A percentile compares a stretch with the other conserved stretches of the same genome.
Conservation (phyloP, 176 grass and related monocot genomes). For the Elaeis guineensis region DNA sequence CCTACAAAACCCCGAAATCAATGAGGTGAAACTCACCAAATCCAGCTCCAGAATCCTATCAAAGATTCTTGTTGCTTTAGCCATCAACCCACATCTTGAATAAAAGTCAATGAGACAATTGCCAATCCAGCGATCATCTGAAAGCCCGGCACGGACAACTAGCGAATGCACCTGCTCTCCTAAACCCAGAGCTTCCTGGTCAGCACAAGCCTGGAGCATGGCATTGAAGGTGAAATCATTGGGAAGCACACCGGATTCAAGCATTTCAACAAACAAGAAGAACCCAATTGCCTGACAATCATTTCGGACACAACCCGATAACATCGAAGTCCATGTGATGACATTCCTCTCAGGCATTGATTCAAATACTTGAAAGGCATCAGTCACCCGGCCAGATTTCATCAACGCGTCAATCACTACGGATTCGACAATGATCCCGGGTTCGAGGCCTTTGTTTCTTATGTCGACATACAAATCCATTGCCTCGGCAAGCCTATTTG, state of each 20-base stretch:
- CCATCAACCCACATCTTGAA: constrained; percentile 37
- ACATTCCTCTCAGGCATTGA: constrained; percentile 61
- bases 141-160: constrained; percentile 32
- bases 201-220: constrained; percentile 53
- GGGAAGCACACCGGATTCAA: constrained; percentile 31
- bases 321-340: constrained; percentile 68
- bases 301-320: constrained; percentile 43
- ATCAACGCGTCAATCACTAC: constrained; percentile 16
- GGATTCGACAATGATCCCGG: constrained; percentile 6
- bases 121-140: constrained; percentile 30
- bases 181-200: not conserved
- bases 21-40: constrained; percentile 64
- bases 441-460: not conserved
- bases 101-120: constrained; percentile 48
- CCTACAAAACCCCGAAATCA: constrained; percentile 53
- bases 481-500: not conserved
- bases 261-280: constrained; percentile 39
- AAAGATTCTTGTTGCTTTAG: constrained; percentile 29
- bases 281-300: constrained; percentile 8
- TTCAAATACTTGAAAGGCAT: constrained; percentile 27
- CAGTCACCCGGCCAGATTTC: constrained; percentile 2
- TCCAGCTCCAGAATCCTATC: constrained; percentile 33
- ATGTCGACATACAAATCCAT: constrained; percentile 6
- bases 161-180: constrained; percentile 69
- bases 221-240: constrained; percentile 72